Percentiles rank a stretch among this genome's conserved stretches.
phyloP scores from a whole-genome alignment of 495 filamentous ascomycete genomes.

The Hamigera avellanea region DNA sequence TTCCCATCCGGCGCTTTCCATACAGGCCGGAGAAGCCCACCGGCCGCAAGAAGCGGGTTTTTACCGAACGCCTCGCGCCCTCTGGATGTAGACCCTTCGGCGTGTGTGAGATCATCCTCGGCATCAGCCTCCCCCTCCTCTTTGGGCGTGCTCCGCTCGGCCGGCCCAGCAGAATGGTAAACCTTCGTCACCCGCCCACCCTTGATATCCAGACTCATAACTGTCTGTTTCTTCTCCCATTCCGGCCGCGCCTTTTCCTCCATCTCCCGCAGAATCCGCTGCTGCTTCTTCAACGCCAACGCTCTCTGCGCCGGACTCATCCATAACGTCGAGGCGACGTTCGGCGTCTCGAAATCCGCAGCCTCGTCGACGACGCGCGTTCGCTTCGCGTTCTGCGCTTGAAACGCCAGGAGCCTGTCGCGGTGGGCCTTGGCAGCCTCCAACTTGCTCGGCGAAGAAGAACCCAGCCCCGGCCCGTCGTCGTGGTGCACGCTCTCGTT shows the following conservation, averaged over 20 bases:
- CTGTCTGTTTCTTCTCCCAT: constrained; percentile 82
- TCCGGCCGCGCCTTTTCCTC: constrained; percentile 86
- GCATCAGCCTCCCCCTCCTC: constrained; percentile 27
- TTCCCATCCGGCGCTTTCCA: constrained; percentile 48
- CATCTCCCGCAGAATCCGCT: constrained; percentile 74
- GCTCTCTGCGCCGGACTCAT: constrained; percentile 80
- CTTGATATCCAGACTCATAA: constrained; percentile 75
- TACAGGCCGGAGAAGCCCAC: constrained; percentile 66
- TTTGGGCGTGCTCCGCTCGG: constrained; percentile 12
- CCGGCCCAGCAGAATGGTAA: constrained; percentile 42
- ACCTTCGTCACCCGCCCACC: constrained; percentile 63
- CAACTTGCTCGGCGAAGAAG: constrained; percentile 30
- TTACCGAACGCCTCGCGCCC: constrained; percentile 58
- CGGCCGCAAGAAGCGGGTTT: constrained; percentile 66
- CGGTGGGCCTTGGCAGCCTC: constrained; percentile 54
- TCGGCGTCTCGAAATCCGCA: constrained; percentile 76
- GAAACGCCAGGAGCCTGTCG: constrained; percentile 71
- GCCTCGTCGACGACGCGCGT: constrained; percentile 90
- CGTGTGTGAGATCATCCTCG: constrained; percentile 14
- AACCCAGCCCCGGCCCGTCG: constrained; percentile 23
- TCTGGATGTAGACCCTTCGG: constrained; percentile 11
- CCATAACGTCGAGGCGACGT: constrained; percentile 66
- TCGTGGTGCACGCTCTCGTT: constrained; percentile 55
- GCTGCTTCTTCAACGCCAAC: constrained; percentile 77
- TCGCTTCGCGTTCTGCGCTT: constrained; percentile 76